Base-by-base conservation (phyloP, 2,329 filamentous ascomycete species). In the Pseudonectria foliicola region DNA sequence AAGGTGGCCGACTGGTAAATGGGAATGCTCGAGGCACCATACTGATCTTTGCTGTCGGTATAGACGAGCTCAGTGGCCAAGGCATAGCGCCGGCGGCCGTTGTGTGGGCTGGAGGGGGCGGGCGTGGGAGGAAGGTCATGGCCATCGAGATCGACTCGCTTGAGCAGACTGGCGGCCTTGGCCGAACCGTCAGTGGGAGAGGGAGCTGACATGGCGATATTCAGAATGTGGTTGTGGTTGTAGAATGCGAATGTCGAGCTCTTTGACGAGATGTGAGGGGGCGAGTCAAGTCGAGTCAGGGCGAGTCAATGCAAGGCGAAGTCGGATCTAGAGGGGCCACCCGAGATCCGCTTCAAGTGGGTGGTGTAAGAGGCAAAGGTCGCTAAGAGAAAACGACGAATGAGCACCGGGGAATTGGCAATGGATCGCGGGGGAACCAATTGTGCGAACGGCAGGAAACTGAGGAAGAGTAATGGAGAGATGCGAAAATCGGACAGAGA, bases 1-100 rank as follows among this genome's bases (percentile, higher is more conserved):
- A 98, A 98, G 25, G 92, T 98, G 31, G 92, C 93, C 31, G 87
- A 94, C 74, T 95, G 92, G 64, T 98, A 98, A 57, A 98, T 96
- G 35, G 92, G 92, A 52, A 94, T 82, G 62, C 89, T 96, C 51
- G 87, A 95, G 38, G 92, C 78, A 56, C 93, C 93, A 70, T 96
- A 95, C 68, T 98, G 92, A 63, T 98, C 92, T 64, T 82, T 92
- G 59, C 83, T 80, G 53, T 98, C 92, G 33, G 90, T 96, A 62
- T 90, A 96, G 41, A 98, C 92, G 44, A 98, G 71, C 66, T 98
- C 92, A 4, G 92, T 98, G 38, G 90, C 90, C 42, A 98, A 77
- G 29, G 89, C 88, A 64, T 96, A 98, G 49, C 87, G 85, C 29
- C 72, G 67, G 48, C 83, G 79, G 44, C 87, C 88, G 56, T 81